Evolutionary conservation across 352 stramenopile genomes (phyloP).

Genomic region (Paralagenidium karlingii): DNA sequence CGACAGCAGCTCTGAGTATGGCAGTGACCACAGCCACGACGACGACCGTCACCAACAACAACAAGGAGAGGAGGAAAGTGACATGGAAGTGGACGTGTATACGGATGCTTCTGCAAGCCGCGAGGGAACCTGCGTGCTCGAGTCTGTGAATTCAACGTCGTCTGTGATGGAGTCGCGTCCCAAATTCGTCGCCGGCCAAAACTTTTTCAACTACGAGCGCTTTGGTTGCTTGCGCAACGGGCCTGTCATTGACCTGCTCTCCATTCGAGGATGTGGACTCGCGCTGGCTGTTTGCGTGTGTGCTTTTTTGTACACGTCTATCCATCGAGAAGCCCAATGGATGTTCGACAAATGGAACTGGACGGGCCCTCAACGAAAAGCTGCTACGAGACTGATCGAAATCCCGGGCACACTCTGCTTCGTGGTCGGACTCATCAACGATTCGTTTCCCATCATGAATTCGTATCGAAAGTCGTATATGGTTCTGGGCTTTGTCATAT

Average conservation of each 20-base stretch:
- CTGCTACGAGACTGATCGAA: constrained; percentile 64
- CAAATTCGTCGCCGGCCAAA: constrained; percentile 45
- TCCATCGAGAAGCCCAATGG: constrained; percentile 48
- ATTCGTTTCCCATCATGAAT: constrained; percentile 74
- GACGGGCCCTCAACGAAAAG: constrained; percentile 32
- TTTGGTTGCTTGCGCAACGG: constrained; percentile 50
- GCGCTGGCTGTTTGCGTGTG: constrained; percentile 33
- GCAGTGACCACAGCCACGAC: no score
- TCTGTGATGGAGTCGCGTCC: not conserved
- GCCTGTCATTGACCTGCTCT: constrained; percentile 48
- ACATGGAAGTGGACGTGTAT: no score
- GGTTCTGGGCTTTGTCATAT: constrained; percentile 33
- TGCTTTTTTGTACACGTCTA: constrained; percentile 45
- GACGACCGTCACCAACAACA: no score
- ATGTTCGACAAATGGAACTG: constrained; percentile 49
- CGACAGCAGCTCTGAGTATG: no score
- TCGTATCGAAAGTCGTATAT: constrained; percentile 88
- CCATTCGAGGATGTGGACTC: constrained; percentile 23
- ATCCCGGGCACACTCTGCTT: constrained; percentile 84
- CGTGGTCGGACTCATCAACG: constrained; percentile 77
- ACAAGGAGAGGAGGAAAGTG: no score
- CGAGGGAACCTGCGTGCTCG: not conserved
- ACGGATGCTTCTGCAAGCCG: no score
- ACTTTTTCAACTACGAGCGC: constrained; percentile 68
- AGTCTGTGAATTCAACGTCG: not conserved